Evolutionary conservation across 306 rosid species (phyloP), one percentile per base, ranked within the genome.

Genomic region (Fagus sylvatica): DNA sequence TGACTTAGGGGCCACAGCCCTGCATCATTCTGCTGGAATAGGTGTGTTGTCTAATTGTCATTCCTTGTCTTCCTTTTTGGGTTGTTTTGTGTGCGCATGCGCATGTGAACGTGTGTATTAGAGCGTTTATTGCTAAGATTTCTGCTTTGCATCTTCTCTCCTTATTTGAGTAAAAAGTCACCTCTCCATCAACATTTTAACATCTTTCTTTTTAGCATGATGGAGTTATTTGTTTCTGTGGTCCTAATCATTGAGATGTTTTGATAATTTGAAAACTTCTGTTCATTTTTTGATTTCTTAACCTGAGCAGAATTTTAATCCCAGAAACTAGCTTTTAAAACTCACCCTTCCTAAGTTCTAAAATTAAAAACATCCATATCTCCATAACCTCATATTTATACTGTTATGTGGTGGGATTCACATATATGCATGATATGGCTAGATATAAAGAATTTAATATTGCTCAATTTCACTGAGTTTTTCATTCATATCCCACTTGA

Each of bases 11-110:
- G 93, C 96, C 72, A 88, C 99, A 0, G 93, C 91, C 7, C 83
- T 95, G 76, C 98, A 95, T 80, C 99, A 93, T 85, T 67, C 96
- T 75, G 96, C 99, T 4, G 98, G 96, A 78, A 83, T 93, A 74
- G 99, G 99, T 89, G 66, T 36, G 53, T 33, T 22, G 51, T 69
- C 22, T 34, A 12, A 12, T 71, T 54, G 43, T 66, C 12, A 13
- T 17, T 32, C 49, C 6, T 54, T 30, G 2, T 55, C 40, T 19
- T 37, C 36, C 33, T 28, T 8, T 41, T 9, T 74, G 37, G 11
- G 46, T 71, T 40, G 33, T 33, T 78, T 0, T 16, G 72, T 2
- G 1, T 56, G 42, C 30, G 28, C 28, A 22, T 53, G 43, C 36
- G 49, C 9, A 40, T 46, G 33, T n/a, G 28, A 22, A 6, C 1